These are phyloP conservation scores for Singerocomus inundabilis DNA, from an alignment of 1,284 basidiomycete genomes.

Conservation along the genomic window DNA sequence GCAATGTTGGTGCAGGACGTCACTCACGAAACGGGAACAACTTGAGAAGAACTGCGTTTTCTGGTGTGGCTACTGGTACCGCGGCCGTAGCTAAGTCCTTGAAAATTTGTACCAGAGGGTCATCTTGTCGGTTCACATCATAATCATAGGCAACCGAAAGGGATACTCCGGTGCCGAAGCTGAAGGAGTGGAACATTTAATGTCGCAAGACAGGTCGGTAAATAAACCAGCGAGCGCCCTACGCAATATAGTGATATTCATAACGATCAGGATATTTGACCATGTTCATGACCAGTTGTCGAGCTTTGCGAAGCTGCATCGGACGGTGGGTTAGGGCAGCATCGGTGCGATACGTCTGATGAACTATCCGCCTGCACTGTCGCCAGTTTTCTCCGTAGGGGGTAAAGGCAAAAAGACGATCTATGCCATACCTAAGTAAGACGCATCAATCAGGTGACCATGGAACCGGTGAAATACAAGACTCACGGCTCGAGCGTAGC, in stretches of 20 bases:
- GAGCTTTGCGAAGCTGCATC: slow-evolving; percentile 14
- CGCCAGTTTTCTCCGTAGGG: slow-evolving; percentile 14
- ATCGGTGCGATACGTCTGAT: slow-evolving; percentile 9
- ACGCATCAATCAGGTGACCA: too few relatives aligned
- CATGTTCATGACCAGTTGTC: slow-evolving; percentile 10
- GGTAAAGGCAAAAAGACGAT: slow-evolving; percentile 4
- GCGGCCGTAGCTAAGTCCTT: neutral
- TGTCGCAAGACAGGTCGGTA: neutral
- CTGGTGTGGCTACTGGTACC: neutral
- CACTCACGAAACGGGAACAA: slow-evolving; percentile 22
- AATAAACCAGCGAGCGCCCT: neutral
- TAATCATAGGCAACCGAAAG: slow-evolving; percentile 18
- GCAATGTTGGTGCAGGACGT: too few relatives aligned
- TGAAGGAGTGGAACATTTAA: neutral
- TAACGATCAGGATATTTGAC: slow-evolving; percentile 7
- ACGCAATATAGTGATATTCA: slow-evolving; percentile 5
- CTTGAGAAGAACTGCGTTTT: slow-evolving; percentile 8
- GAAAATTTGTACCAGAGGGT: slow-evolving; percentile 5
- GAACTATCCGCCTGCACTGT: slow-evolving; percentile 10
- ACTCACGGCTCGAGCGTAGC: slow-evolving; percentile 13
- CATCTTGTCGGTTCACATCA: slow-evolving; percentile 7
- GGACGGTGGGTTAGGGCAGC: slow-evolving; percentile 5
- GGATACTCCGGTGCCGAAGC: slow-evolving; percentile 5
- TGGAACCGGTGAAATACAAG: too few relatives aligned
- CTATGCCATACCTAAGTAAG: slow-evolving; percentile 6